Base-by-base conservation (phyloP, 108 stramenopile species). In the Pseudonitzschia pungens region DNA sequence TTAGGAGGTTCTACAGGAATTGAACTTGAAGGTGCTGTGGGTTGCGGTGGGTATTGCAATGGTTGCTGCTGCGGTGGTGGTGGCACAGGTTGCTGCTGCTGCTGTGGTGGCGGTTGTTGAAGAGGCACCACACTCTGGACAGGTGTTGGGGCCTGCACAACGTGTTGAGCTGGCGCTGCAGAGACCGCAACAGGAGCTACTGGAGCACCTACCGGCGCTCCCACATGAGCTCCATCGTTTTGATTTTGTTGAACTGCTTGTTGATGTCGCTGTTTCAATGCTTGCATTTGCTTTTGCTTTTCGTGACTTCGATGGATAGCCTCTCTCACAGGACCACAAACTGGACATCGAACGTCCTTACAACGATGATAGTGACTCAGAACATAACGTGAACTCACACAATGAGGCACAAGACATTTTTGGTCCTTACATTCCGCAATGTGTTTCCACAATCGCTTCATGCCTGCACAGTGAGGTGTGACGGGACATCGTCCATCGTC, bases 381-480 rank as follows among this genome's bases (percentile, higher is more conserved):
- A 44, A 99, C 97, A 76, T 98, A 98, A 12, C 99, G 89, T 31
- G 97, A 97, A 55, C 95, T 96, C 28, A 98, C 97, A 83, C 99
- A 99, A 73, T 97, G 99, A 0, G 97, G 96, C 14, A 96, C 92
- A 59, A 93, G 70, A 77, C 99, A 99, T 73, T 94, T 94, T 76
- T 98, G 97, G 74, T 98, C 94, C 72, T 97, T 98, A 76, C 99
- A 99, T 74, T 95, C 96, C 33, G 97, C 97, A 77, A 98, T 98
- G 71, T 98, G 98, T 73, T 98, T 98, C 98, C 99, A 98, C 33
- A 98, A 75, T 12, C 91, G 84, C 82, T 99, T 99, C 98, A 98
- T 98, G n/a, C 91, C 95, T 10, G 89, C 92, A 82, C 98, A 98
- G 80, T 98, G 97, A 29, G 97, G 99, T 26, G 97, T 98, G 16